A percentile compares a stretch with the other conserved stretches of the same genome.
These are phyloP conservation scores for Lotmaria passim DNA, from an alignment of 208 protist genomes.

Conservation along the genomic window DNA sequence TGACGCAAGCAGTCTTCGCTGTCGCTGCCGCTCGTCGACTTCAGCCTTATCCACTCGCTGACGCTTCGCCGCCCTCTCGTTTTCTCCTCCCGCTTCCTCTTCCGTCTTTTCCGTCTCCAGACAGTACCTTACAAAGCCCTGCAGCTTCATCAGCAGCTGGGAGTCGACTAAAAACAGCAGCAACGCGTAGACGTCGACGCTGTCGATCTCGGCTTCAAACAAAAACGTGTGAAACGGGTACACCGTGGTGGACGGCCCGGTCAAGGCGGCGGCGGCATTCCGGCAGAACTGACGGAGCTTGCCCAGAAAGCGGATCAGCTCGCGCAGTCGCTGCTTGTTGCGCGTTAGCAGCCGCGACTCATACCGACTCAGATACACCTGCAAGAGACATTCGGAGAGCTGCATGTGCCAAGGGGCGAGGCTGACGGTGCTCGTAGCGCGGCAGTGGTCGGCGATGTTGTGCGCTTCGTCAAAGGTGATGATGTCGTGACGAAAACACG, in stretches of 20 bases:
- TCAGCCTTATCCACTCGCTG: neutral
- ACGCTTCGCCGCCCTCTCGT: neutral
- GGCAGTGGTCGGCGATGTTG: constrained; percentile 95
- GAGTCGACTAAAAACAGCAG: constrained; percentile 61
- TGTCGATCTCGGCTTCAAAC: constrained; percentile 79
- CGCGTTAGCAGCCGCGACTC: constrained; percentile 76
- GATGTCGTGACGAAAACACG: constrained; percentile 78
- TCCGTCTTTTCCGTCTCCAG: constrained; percentile 19
- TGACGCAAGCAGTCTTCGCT: constrained; percentile 2
- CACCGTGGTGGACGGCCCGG: neutral
- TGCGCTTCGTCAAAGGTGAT: constrained; percentile 97
- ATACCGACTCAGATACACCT: constrained; percentile 78
- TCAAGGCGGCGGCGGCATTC: neutral
- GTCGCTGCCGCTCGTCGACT: constrained; percentile 5
- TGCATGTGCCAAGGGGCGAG: constrained; percentile 52
- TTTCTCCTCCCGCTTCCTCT: neutral
- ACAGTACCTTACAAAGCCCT: constrained; percentile 52
- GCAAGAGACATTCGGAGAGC: constrained; percentile 47
- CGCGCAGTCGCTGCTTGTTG: constrained; percentile 90
- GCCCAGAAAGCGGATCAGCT: constrained; percentile 74
- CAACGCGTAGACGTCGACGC: constrained; percentile 71
- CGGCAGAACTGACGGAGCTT: constrained; percentile 27
- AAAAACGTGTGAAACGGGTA: constrained; percentile 57
- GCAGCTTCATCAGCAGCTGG: constrained; percentile 74
- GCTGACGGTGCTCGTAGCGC: constrained; percentile 65